These are phyloP conservation scores for Berberis vulgaris DNA, from an alignment of 164 flowering plant genomes.

Conservation along the genomic window DNA sequence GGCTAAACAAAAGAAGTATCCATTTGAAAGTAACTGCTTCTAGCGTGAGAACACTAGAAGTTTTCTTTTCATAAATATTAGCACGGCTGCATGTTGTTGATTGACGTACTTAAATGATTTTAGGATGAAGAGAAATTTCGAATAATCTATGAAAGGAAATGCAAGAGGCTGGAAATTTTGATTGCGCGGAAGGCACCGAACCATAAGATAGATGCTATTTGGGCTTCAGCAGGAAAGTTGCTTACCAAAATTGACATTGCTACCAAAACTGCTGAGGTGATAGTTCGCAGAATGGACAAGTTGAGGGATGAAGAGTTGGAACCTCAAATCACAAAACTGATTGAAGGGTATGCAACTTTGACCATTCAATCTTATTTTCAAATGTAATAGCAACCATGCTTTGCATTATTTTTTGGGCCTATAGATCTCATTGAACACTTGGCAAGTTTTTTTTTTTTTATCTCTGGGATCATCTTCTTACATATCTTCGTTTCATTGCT, in stretches of 20 bases:
- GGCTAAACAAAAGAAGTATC: too few species aligned
- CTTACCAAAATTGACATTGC: conserved; percentile 58
- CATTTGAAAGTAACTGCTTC: background rate
- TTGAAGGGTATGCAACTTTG: conserved; percentile 55
- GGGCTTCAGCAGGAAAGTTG: conserved; percentile 50
- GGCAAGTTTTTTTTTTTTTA: too few species aligned
- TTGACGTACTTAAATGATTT: conserved; percentile 25
- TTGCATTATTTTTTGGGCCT: background rate
- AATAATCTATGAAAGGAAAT: conserved; percentile 59
- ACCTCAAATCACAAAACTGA: conserved; percentile 67
- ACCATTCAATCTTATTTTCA: background rate
- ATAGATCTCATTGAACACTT: too few species aligned
- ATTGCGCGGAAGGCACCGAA: conserved; percentile 76
- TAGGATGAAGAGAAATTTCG: conserved; percentile 93
- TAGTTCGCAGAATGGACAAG: conserved; percentile 70
- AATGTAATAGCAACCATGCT: background rate
- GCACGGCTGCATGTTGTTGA: conserved; percentile 8
- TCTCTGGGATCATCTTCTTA: too few species aligned
- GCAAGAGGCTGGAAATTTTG: conserved; percentile 59
- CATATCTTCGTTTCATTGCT: too few species aligned
- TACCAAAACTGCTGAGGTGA: conserved; percentile 53
- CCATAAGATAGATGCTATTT: conserved; percentile 70
- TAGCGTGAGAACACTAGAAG: background rate
- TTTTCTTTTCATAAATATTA: conserved; percentile 2
- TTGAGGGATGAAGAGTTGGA: conserved; percentile 85